Evolutionary conservation across 345 rosid species (phyloP).

Genomic region (Cardamine chenopodiifolia): DNA sequence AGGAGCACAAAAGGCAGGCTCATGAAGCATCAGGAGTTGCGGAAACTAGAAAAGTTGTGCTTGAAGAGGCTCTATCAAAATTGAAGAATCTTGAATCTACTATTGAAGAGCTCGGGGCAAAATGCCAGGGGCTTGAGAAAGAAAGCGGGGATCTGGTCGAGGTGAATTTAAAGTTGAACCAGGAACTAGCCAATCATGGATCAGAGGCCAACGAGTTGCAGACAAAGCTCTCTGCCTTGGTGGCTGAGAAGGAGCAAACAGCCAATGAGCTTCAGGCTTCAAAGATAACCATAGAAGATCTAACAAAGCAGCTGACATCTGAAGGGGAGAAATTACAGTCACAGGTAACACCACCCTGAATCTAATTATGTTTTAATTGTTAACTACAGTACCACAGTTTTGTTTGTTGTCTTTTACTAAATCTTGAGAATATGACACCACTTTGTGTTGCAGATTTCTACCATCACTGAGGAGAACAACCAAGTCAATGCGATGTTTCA

Average conservation of each 20-base stretch:
- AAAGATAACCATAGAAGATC: constrained; percentile 65
- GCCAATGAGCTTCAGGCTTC: constrained; percentile 62
- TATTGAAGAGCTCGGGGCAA: constrained; percentile 63
- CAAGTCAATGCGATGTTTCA: constrained; percentile 62
- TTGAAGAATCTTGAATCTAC: constrained; percentile 62
- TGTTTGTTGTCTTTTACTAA: constrained; percentile 6
- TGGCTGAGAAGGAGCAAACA: constrained; percentile 65
- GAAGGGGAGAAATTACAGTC: constrained; percentile 71
- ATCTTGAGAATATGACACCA: constrained; percentile 16
- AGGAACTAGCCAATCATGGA: constrained; percentile 69
- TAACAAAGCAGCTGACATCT: constrained; percentile 58
- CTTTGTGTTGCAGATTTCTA: constrained; percentile 60
- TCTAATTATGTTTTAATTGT: constrained; percentile 13
- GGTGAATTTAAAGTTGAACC: constrained; percentile 72
- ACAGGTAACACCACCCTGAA: constrained; percentile 58
- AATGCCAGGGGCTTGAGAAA: constrained; percentile 63
- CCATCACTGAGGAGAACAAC: constrained; percentile 70
- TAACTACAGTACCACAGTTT: neutral
- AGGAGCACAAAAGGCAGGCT: constrained; percentile 56
- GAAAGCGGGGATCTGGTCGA: constrained; percentile 77
- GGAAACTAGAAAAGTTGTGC: constrained; percentile 60
- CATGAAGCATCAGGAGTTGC: constrained; percentile 58
- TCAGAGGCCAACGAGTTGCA: constrained; percentile 62
- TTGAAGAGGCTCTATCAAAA: constrained; percentile 63
- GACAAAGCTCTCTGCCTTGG: constrained; percentile 52